phyloP scores from a whole-genome alignment of 2,329 filamentous ascomycete genomes.

The Scytalidium sp. region DNA sequence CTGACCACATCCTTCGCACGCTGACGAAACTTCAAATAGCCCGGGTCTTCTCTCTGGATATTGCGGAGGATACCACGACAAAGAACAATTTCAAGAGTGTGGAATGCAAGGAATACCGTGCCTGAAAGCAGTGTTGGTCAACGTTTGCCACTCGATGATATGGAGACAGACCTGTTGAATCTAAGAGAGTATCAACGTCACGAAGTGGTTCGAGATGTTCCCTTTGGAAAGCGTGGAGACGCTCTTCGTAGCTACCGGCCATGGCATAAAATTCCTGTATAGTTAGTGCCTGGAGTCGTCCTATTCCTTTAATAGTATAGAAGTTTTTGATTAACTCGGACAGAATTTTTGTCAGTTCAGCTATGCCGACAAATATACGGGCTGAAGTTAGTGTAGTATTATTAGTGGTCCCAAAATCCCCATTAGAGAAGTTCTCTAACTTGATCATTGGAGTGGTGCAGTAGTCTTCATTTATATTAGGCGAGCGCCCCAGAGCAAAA shows the following conservation, averaged over 20 bases:
- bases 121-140: conserved; percentile 5
- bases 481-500: conserved; percentile 54
- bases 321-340: conserved; percentile 47
- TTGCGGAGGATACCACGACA: conserved; percentile 16
- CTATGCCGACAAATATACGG: conserved; percentile 47
- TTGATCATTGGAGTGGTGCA: conserved; percentile 39
- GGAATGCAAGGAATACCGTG: conserved; percentile 15
- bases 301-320: conserved; percentile 34
- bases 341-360: conserved; percentile 46
- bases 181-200: conserved; percentile 9
- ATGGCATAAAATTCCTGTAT: conserved; percentile 13
- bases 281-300: conserved; percentile 13
- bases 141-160: neutral
- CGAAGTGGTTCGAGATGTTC: conserved; percentile 17
- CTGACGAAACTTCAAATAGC: conserved; percentile 10
- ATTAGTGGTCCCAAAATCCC: conserved; percentile 32
- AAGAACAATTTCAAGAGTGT: conserved; percentile 19
- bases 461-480: conserved; percentile 28
- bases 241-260: conserved; percentile 14
- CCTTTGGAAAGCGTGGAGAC: conserved; percentile 15
- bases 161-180: conserved; percentile 7
- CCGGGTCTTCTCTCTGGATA: conserved; percentile 12
- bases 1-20: conserved; percentile 13
- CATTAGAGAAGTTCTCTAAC: conserved; percentile 34
- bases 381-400: conserved; percentile 16